Percentiles rank a stretch among this genome's conserved stretches.
These are phyloP conservation scores for Nemania bipapillata DNA, from an alignment of 2,329 filamentous ascomycete genomes.

Conservation along the genomic window DNA sequence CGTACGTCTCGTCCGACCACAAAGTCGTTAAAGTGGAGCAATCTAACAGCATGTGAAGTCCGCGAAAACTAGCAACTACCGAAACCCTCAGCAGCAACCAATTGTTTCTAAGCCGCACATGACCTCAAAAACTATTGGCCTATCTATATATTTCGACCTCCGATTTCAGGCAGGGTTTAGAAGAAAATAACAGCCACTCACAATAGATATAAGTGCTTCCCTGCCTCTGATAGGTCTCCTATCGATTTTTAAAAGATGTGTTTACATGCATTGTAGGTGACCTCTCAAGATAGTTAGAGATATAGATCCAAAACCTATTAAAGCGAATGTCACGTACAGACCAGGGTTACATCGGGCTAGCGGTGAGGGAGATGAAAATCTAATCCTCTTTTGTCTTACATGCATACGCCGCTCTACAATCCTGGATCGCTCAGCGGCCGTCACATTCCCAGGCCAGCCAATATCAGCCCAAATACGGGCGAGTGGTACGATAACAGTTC, in stretches of 20 bases:
- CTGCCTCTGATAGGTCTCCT: no score
- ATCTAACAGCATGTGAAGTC: constrained; percentile 10
- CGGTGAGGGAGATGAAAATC: neutral
- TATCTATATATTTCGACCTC: neutral
- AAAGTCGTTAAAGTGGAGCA: constrained; percentile 1
- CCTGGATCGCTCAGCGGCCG: neutral
- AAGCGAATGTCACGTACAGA: constrained; percentile 16
- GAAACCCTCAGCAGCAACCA: neutral
- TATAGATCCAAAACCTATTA: neutral
- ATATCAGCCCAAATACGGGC: constrained; percentile 3
- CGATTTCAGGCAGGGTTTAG: no score
- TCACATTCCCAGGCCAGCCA: constrained; percentile 9
- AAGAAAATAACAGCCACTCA: no score
- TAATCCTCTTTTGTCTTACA: constrained; percentile 17
- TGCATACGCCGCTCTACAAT: constrained; percentile 14
- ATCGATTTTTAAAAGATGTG: no score
- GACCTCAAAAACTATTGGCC: neutral
- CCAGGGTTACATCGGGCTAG: constrained; percentile 27
- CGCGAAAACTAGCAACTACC: neutral
- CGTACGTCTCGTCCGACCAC: constrained; percentile 1
- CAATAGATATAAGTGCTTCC: no score
- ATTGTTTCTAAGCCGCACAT: neutral
- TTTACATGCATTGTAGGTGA: no score
- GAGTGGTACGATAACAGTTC: constrained; percentile 21
- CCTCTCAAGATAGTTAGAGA: neutral